Base-by-base conservation (phyloP, 2,329 filamentous ascomycete genomes). In the Phaeosphaeria sp. region DNA sequence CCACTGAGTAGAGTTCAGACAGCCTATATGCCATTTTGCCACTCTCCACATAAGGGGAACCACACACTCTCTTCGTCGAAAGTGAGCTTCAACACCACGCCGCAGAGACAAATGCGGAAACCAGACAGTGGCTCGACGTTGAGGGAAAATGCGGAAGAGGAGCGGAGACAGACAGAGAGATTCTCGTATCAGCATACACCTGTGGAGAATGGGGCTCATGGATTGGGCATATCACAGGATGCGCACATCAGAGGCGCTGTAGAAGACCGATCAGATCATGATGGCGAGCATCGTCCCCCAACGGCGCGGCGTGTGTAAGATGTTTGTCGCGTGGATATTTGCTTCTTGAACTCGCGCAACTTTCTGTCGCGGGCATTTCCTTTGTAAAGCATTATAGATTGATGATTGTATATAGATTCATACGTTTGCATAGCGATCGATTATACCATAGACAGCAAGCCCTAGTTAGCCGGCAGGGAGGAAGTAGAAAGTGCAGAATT, bases 1-100 rank as follows among this genome's bases (percentile, higher is more conserved):
- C 46, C 49, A 9, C 23, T 62, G 25, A 42, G 42, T 33, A 42
- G 41, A 39, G 52, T 55, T 1, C 51, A 60, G 22, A 60, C 57
- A 5, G 49, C 53, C 7, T 62, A 62, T 21, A 41, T 22, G 2
- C 56, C 48, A 6, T 62, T 56, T 50, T 27, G 50, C 54, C 54
- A 54, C 23, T 48, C 59, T n/a, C 57, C 33, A 27, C 50, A 39
- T 42, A 46, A 30, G 15, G 20, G 30, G 10, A 39, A 17, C 7
- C 36, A 39, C 3, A 39, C 36, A 3, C 41, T 13, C 18, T 11
- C 47, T 2, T 13, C n/a, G 3, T 30, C 47, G n/a, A 49, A 36
- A 20, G 11, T 36, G 4, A n/a, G 33, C n/a, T 33, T 49, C 15
- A 49, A 1, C 21, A 20, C 47, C 17, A n/a, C 47, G 3, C 47